These are phyloP conservation scores for Fraxinus nigra DNA, from an alignment of 305 asterid genomes.

Conservation along the genomic window DNA sequence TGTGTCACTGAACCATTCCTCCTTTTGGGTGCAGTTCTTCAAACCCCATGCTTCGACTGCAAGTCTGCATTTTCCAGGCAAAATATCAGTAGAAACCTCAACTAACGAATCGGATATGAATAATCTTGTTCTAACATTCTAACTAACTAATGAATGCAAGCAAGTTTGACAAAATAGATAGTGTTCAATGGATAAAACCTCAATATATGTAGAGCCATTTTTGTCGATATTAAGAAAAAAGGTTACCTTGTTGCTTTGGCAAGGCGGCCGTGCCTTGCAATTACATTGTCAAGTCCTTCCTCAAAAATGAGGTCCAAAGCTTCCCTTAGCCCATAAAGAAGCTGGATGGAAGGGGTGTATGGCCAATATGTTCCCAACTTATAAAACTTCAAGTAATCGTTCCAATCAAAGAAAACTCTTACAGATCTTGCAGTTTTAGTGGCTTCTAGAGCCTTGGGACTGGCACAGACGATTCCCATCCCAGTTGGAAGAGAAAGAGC, in stretches of 20 bases:
- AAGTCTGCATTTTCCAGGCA: constrained; percentile 44
- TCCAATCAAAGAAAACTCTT: constrained; percentile 95
- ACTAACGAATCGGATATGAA: neutral
- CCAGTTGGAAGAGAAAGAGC: constrained; percentile 98
- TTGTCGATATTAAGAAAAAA: neutral
- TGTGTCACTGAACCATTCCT: constrained; percentile 92
- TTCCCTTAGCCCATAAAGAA: constrained; percentile 81
- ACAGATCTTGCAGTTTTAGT: constrained; percentile 81
- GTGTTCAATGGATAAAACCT: neutral
- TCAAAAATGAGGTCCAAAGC: constrained; percentile 92
- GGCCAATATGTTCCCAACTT: constrained; percentile 97
- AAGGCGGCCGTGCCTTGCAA: constrained; percentile 79
- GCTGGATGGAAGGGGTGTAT: constrained; percentile 95
- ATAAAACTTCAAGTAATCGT: constrained; percentile 87
- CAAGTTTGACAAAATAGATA: neutral
- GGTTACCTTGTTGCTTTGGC: constrained; percentile 86
- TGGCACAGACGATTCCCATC: constrained; percentile 84
- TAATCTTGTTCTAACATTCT: neutral
- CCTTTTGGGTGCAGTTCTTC: constrained; percentile 97
- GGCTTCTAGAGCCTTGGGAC: constrained; percentile 94
- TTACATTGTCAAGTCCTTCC: constrained; percentile 95
- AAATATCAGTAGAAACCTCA: neutral
- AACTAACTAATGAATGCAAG: neutral
- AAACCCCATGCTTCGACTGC: constrained; percentile 99
- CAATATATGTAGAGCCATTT: neutral